These are phyloP conservation scores for Ligustrum vulgare DNA, from an alignment of 257 asterid genomes.

Conservation along the genomic window DNA sequence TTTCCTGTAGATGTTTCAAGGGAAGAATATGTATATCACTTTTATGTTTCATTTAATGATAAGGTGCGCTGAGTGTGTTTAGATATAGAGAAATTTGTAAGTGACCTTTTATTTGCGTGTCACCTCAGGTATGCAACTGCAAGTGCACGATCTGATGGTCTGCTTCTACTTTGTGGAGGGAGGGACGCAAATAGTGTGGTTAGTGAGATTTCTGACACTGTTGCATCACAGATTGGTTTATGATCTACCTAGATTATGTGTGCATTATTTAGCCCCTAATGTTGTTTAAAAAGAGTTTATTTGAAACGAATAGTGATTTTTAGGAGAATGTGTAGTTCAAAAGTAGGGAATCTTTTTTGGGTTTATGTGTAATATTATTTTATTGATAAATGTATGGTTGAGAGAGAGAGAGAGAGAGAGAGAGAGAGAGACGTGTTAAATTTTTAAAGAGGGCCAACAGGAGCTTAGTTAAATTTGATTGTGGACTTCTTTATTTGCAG, in stretches of 20 bases:
- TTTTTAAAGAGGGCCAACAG: no score
- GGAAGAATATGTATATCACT: not conserved
- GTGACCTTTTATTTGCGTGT: conserved; percentile 19
- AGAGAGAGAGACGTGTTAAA: no score
- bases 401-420: no score
- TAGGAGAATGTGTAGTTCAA: no score
- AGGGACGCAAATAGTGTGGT: conserved; percentile 98
- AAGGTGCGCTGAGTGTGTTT: not conserved
- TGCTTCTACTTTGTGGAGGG: conserved; percentile 97
- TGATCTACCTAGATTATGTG: not conserved
- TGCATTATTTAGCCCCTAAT: not conserved
- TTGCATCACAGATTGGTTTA: not conserved
- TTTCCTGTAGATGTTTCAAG: not conserved
- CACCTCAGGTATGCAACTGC: conserved; percentile 93
- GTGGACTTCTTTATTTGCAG: not conserved
- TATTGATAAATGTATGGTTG: no score
- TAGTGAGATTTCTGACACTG: conserved; percentile 25
- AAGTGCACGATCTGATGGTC: conserved; percentile 99
- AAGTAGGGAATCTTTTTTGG: no score
- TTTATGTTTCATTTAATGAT: not conserved
- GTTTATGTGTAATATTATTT: no score
- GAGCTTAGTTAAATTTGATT: not conserved
- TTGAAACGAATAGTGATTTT: no score
- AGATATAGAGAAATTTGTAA: not conserved
- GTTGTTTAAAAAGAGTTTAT: no score